phyloP scores from a whole-genome alignment of 768 basidiomycete species.

The Agaricus subrufescens region DNA sequence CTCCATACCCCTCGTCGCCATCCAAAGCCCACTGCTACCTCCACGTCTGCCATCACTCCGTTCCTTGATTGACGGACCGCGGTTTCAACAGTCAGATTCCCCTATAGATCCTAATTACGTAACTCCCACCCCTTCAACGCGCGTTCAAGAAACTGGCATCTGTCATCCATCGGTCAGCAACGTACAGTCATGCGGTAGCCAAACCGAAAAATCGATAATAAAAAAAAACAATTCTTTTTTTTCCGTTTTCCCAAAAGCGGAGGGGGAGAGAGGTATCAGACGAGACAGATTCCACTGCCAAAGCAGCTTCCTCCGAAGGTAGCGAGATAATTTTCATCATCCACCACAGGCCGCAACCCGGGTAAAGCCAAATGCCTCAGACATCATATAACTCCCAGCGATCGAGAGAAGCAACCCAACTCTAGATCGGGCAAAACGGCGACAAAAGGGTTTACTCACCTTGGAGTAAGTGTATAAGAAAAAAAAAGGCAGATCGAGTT shows the following conservation, averaged over 20 bases:
- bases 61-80: background rate
- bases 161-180: constrained; percentile 6
- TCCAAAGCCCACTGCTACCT: no score
- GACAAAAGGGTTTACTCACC: constrained; percentile 22
- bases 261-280: constrained; percentile 19
- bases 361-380: constrained; percentile 96
- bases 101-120: background rate
- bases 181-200: background rate
- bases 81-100: background rate
- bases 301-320: constrained; percentile 66
- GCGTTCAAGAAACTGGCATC: background rate
- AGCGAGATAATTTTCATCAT: constrained; percentile 88
- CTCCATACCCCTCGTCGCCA: no score
- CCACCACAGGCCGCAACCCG: constrained; percentile 56
- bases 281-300: constrained; percentile 41
- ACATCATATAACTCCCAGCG: constrained; percentile 49
- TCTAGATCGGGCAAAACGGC: constrained; percentile 2
- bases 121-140: background rate
- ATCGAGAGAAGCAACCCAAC: constrained; percentile 10
- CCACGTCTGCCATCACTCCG: no score
- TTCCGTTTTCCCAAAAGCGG: no score
- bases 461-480: background rate
- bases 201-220: background rate
- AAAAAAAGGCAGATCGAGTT: background rate
- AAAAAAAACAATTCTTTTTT: background rate